phyloP scores from a whole-genome alignment of 2,329 filamentous ascomycete genomes.

The Trichoderma sp. region DNA sequence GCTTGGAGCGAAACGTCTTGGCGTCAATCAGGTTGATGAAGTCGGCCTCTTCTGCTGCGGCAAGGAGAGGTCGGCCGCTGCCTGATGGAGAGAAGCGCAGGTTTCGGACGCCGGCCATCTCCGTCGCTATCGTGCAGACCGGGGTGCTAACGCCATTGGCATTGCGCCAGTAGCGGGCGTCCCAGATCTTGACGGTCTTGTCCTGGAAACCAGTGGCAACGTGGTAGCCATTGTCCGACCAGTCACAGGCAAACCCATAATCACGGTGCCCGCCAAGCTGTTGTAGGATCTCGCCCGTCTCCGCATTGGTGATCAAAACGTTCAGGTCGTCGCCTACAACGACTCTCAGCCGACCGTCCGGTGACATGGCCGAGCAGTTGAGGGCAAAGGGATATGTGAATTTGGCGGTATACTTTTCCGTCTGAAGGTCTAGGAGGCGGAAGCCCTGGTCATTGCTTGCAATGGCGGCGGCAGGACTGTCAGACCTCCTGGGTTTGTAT shows the following conservation, averaged over 20 bases:
- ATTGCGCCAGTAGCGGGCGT: slow-evolving; percentile 66
- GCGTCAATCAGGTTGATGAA: slow-evolving; percentile 70
- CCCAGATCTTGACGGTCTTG: slow-evolving; percentile 70
- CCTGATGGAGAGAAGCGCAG: slow-evolving; percentile 71
- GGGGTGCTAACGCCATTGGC: slow-evolving; percentile 48
- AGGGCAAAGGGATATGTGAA: slow-evolving; percentile 58
- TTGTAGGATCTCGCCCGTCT: slow-evolving; percentile 59
- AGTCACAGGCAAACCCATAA: slow-evolving; percentile 74
- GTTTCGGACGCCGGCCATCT: slow-evolving; percentile 67
- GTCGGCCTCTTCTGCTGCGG: slow-evolving; percentile 75
- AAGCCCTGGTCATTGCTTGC: slow-evolving; percentile 62
- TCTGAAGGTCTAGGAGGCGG: slow-evolving; percentile 57
- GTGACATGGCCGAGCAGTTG: slow-evolving; percentile 72
- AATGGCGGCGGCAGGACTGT: slow-evolving; percentile 55
- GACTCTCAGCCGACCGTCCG: slow-evolving; percentile 67
- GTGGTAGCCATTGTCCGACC: slow-evolving; percentile 74
- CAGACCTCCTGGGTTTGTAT: slow-evolving; percentile 51
- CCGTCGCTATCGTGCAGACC: slow-evolving; percentile 56
- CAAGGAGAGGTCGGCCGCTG: slow-evolving; percentile 63
- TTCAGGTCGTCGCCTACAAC: slow-evolving; percentile 69
- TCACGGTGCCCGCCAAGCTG: slow-evolving; percentile 64
- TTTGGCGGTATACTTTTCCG: slow-evolving; percentile 57
- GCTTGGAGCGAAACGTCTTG: slow-evolving; percentile 60
- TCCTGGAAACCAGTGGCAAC: slow-evolving; percentile 78
- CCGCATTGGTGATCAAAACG: slow-evolving; percentile 67